A percentile compares a stretch with the other conserved stretches of the same genome.
Evolutionary conservation across 2,329 filamentous ascomycete genomes (phyloP).

Genomic region (Colletotrichum cordylinicola): DNA sequence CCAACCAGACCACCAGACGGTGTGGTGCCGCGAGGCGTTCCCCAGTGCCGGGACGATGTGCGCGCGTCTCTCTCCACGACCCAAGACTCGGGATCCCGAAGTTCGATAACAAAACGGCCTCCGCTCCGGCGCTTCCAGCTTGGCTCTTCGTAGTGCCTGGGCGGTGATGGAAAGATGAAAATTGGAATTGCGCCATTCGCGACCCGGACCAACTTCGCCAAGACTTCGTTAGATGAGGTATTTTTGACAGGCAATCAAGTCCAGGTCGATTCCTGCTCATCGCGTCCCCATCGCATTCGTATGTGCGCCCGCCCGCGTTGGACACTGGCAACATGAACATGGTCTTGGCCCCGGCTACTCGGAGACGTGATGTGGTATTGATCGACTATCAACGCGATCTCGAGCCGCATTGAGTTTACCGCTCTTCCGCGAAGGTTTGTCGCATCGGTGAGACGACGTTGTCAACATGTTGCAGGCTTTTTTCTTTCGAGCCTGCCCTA

Average conservation of each 20-base stretch:
- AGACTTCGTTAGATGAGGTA: constrained; percentile 11
- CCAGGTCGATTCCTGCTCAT: background rate
- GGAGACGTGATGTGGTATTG: background rate
- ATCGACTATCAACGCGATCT: background rate
- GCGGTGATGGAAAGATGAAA: background rate
- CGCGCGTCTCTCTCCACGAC: background rate
- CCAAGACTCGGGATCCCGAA: background rate
- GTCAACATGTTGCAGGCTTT: background rate
- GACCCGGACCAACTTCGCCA: constrained; percentile 6
- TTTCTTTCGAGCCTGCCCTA: background rate
- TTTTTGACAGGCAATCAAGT: background rate
- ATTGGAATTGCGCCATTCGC: background rate
- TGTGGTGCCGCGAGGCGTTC: background rate
- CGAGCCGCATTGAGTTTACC: background rate
- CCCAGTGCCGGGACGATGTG: background rate
- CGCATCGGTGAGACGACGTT: background rate
- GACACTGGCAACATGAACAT: background rate
- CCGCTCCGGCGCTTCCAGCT: background rate
- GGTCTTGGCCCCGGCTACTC: background rate
- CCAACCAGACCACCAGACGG: background rate
- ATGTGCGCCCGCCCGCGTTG: background rate
- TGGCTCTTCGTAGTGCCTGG: background rate
- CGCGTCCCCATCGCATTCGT: background rate
- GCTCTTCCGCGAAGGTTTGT: background rate
- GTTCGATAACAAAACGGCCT: background rate